Evolutionary conservation across 2,329 filamentous ascomycete genomes (phyloP), one percentile per base, ranked within the genome.

Genomic region (Tricladium varicosporioides): DNA sequence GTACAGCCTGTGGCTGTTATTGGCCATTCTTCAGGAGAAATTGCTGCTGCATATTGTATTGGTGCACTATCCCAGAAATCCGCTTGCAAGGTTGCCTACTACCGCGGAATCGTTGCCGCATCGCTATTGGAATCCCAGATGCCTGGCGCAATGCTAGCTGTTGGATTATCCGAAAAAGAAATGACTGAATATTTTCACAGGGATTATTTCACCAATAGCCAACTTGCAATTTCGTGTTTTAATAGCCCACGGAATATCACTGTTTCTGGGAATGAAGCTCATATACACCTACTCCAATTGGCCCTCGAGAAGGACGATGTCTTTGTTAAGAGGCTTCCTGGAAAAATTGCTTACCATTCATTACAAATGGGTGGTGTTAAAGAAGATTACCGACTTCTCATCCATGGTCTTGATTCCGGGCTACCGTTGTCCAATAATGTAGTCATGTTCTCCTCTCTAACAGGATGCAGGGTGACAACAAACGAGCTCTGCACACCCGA

Each of bases 1-100:
- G 16, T 69, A n/a, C 19, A 42, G 5, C 60, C 65, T 11, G 33
- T 48, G 2, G 60, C 54, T 8, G 66, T 69, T 2, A 53, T 64
- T 2, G 63, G 68, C 13, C 68, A 70, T 48, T 69, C 65, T 0
- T 58, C 52, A 11, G 68, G 68, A 2, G 68, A 70, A 27, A 67
- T 70, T 51, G 68, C 66, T 1, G 77, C 77, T 2, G 76, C 11
- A 63, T 72, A 70, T 60, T 36, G 32, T 36, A 36, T 36, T 8
- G 32, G 32, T 7, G 32, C 32, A 36, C 32, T 36, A 7, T 36
- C 32, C 8, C 13, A 8, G 8, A 36, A 36, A 8, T 36, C 32
- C 8, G 32, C 32, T 36, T 13, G 7, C 32, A 36, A 36, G 13
- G 32, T 13, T 8, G 32, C 32, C 13, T 36, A 36, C 13, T 36